Evolutionary conservation across 2,329 filamentous ascomycete genomes (phyloP), one percentile per base, ranked within the genome.

Genomic region (Thelonectria rubi): DNA sequence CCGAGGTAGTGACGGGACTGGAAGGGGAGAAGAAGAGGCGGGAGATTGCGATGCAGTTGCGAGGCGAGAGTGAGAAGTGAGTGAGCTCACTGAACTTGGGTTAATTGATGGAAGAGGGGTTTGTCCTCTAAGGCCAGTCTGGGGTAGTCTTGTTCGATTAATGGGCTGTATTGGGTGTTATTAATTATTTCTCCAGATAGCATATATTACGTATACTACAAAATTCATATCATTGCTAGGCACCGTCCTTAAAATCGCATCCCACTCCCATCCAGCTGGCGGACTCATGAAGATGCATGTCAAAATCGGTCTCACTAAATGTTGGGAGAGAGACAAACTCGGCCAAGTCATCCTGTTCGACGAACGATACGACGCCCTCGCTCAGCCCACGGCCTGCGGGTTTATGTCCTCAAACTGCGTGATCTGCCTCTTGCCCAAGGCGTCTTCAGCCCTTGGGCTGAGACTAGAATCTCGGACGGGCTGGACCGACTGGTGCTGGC

Each of bases 1-100:
- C 42, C 2, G 52, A 47, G 30, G 42, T 55, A 2, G 42, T 46
- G 26, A 47, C 30, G 6, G 52, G 52, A 2, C 17, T 55, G 18
- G 42, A 55, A 18, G 42, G 51, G 6, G 51, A 54, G 15, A 54
- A 34, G 30, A 9, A 47, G 30, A 14, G 52, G 43, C 9, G 52
- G 9, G 30, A 55, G 40, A 37, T 24, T 17, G 52, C 20, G 42
- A 55, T 26, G 18, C 15, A 39, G 42, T n/a, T 55, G 17, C 17
- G 51, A 37, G 40, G 30, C 3, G 24, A 34, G 9, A 18, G 30
- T 7, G 24, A 34, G 5, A 17, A 32, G 9, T 32, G 18, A 47
- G n/a, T 40, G 37, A n/a, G 26, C 26, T 30, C 21, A 30, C 26
- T 24, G 24, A n/a, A n/a, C n/a, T 7, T 24, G 24, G 24, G 24